Conservation (phyloP, 1,284 basidiomycete species). For the Ganoderma meredithae region DNA sequence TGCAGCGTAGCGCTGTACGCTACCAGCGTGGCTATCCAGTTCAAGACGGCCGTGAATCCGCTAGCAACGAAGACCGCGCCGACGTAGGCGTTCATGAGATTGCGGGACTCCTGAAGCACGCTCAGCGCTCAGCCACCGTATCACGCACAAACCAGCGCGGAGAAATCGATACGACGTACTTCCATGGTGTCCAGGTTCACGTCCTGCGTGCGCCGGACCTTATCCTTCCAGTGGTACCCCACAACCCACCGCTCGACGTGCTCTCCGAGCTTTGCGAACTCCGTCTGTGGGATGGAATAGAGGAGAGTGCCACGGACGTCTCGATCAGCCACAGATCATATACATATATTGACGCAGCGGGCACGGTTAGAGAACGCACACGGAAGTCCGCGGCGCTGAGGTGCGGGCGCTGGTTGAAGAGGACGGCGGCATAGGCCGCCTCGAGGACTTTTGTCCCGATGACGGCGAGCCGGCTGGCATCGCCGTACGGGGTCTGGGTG, state of each 20-base stretch:
- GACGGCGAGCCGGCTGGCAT: slow-evolving; percentile 63
- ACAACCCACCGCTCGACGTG: slow-evolving; percentile 65
- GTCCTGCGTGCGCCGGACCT: slow-evolving; percentile 61
- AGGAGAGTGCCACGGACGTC: not conserved
- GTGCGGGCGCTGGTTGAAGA: slow-evolving; percentile 65
- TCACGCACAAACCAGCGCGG: slow-evolving; percentile 15
- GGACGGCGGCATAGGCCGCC: slow-evolving; percentile 53
- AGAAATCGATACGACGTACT: slow-evolving; percentile 46
- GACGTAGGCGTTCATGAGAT: slow-evolving; percentile 72
- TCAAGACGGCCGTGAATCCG: slow-evolving; percentile 58
- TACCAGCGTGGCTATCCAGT: slow-evolving; percentile 51
- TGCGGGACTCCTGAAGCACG: slow-evolving; percentile 57
- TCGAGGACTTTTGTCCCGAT: slow-evolving; percentile 63
- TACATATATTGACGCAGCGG: not conserved
- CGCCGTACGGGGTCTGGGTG: slow-evolving; percentile 52
- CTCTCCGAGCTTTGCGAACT: slow-evolving; percentile 42
- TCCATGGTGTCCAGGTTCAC: slow-evolving; percentile 50
- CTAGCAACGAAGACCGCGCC: slow-evolving; percentile 67
- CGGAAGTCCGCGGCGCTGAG: slow-evolving; percentile 54
- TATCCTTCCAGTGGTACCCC: slow-evolving; percentile 62
- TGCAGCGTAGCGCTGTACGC: not conserved
- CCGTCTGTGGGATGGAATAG: slow-evolving; percentile 36
- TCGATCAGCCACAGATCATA: not conserved
- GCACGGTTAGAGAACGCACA: slow-evolving; percentile 44
- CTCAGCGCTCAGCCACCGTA: slow-evolving; percentile 9